These are phyloP conservation scores for Neofusicoccum ribis DNA, from an alignment of 2,329 filamentous ascomycete genomes.

Conservation along the genomic window DNA sequence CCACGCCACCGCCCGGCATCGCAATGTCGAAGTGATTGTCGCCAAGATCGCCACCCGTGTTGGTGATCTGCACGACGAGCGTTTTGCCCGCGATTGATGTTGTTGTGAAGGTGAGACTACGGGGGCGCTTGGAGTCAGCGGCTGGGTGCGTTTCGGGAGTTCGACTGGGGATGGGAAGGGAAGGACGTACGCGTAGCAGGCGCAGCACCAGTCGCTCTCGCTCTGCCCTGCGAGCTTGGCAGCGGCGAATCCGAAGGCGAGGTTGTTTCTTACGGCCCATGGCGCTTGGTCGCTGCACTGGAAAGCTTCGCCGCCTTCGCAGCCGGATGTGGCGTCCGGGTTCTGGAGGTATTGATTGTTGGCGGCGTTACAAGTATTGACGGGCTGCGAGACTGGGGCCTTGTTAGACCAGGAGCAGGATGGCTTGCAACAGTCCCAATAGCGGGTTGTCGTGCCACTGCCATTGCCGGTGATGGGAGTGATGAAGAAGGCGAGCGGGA, in stretches of 20 bases:
- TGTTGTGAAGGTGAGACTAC: slow-evolving; percentile 54
- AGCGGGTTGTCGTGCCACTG: slow-evolving; percentile 30
- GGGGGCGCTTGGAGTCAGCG: not conserved
- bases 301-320: slow-evolving; percentile 59
- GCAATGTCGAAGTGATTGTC: slow-evolving; percentile 61
- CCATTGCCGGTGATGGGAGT: not conserved
- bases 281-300: slow-evolving; percentile 62
- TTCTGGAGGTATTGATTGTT: slow-evolving; percentile 54
- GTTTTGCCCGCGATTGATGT: slow-evolving; percentile 57
- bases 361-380: slow-evolving; percentile 53
- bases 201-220: slow-evolving; percentile 62
- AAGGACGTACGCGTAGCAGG: slow-evolving; percentile 53
- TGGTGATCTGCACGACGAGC: slow-evolving; percentile 63
- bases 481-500: too few species aligned
- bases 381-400: slow-evolving; percentile 52
- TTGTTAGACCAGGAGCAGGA: slow-evolving; percentile 63
- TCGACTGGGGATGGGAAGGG: not conserved
- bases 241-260: slow-evolving; percentile 64
- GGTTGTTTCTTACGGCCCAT: slow-evolving; percentile 56
- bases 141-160: not conserved
- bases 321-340: slow-evolving; percentile 46
- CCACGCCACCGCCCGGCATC: slow-evolving; percentile 55
- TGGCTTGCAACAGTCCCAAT: slow-evolving; percentile 68
- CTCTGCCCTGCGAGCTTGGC: slow-evolving; percentile 56
- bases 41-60: slow-evolving; percentile 59